phyloP scores from a whole-genome alignment of 257 asterid genomes.

The Echites panduratus region DNA sequence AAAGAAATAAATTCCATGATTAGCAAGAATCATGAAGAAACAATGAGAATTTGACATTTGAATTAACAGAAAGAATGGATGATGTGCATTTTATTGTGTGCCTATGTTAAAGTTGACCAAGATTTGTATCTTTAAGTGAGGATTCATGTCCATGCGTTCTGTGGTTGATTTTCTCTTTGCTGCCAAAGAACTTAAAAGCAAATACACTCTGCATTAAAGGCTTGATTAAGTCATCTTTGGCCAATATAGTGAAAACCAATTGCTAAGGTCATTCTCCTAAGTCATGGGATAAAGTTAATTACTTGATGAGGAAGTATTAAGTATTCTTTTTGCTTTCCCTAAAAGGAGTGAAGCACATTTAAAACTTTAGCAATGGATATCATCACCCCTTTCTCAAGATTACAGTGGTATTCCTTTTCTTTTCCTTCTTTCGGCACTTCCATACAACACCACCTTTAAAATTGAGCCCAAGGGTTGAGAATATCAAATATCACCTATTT shows the following conservation, averaged over 20 bases:
- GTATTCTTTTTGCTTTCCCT: conserved; percentile 18
- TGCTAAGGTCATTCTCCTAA: conserved; percentile 4
- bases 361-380: not conserved
- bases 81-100: not conserved
- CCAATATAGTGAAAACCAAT: not conserved
- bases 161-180: not conserved
- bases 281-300: conserved; percentile 20
- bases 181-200: not conserved
- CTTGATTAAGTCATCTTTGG: conserved; percentile 2
- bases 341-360: conserved; percentile 13
- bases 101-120: not conserved
- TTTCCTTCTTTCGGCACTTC: not conserved
- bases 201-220: not conserved
- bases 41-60: not conserved
- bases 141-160: not conserved
- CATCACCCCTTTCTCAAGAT: not conserved
- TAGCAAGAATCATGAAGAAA: not conserved
- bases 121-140: not conserved
- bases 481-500: not conserved
- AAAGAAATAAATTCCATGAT: not conserved
- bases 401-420: not conserved
- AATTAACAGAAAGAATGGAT: not conserved
- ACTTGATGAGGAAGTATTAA: conserved; percentile 22
- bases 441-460: too few relatives aligned
- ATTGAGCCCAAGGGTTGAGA: not conserved